phyloP scores from a whole-genome alignment of 2,329 filamentous ascomycete species.

The Colletotrichum acutatum region DNA sequence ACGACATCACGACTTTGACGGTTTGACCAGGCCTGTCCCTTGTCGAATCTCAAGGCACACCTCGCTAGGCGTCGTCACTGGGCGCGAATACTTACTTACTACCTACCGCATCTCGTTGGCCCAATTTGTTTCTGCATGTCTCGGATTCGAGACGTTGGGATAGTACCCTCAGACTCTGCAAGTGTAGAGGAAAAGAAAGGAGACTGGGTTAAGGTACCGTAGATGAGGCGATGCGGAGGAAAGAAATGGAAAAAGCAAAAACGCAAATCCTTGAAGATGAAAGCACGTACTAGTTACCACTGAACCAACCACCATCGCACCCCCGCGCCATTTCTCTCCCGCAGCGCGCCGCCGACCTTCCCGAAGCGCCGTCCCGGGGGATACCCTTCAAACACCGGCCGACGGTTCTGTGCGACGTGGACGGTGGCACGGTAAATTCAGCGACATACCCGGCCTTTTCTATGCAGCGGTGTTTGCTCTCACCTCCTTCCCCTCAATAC shows the following conservation, averaged over 20 bases:
- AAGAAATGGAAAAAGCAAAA: background rate
- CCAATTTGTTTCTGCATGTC: background rate
- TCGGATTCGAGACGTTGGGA: background rate
- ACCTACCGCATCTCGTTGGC: background rate
- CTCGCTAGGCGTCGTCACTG: no score
- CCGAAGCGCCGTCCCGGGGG: background rate
- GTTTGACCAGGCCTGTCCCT: background rate
- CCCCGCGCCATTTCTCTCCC: background rate
- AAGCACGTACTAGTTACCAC: no score
- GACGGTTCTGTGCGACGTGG: background rate
- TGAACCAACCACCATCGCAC: no score
- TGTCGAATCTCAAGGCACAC: background rate
- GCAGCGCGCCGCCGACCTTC: background rate
- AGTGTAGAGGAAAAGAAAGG: background rate
- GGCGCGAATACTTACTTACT: no score
- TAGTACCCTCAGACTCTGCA: background rate
- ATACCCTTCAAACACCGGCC: background rate
- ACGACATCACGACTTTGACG: background rate
- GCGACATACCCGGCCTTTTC: background rate
- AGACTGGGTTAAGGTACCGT: background rate
- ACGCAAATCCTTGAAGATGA: background rate
- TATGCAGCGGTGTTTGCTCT: no score
- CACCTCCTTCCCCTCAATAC: no score
- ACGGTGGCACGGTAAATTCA: background rate
- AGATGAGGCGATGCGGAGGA: background rate